These are phyloP conservation scores for Penicillium sp. DNA, from an alignment of 2,329 filamentous ascomycete genomes.

Conservation along the genomic window DNA sequence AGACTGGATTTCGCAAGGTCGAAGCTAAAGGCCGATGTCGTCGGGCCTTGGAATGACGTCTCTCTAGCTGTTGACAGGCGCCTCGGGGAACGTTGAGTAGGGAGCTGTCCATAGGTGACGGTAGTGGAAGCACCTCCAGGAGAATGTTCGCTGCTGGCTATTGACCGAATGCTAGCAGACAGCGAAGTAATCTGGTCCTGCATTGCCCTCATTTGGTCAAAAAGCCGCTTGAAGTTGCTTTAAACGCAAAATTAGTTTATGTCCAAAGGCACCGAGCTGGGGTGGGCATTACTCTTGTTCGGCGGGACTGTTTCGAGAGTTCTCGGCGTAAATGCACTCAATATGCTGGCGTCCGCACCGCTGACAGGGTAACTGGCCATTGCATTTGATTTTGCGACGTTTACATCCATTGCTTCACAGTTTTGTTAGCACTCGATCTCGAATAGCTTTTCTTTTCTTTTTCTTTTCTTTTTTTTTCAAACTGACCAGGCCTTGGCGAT, in stretches of 20 bases:
- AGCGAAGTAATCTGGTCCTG: slow-evolving; percentile 73
- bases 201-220: slow-evolving; percentile 34
- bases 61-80: slow-evolving; percentile 43
- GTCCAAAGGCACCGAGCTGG: neutral
- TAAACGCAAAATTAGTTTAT: neutral
- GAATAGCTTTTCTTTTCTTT: too few relatives aligned
- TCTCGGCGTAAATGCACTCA: slow-evolving; percentile 52
- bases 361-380: slow-evolving; percentile 61
- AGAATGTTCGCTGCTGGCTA: slow-evolving; percentile 49
- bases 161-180: slow-evolving; percentile 65
- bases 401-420: slow-evolving; percentile 58
- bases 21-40: slow-evolving; percentile 77
- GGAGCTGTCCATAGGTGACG: slow-evolving; percentile 10
- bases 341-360: slow-evolving; percentile 51
- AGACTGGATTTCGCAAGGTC: slow-evolving; percentile 82
- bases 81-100: slow-evolving; percentile 16
- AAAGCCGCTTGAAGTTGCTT: slow-evolving; percentile 30
- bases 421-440: neutral
- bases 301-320: slow-evolving; percentile 67
- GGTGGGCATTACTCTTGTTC: slow-evolving; percentile 56
- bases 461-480: neutral
- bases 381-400: slow-evolving; percentile 65
- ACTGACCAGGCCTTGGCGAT: slow-evolving; percentile 62
- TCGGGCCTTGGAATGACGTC: slow-evolving; percentile 76
- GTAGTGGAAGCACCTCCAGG: slow-evolving; percentile 3